phyloP scores from a whole-genome alignment of 345 rosid species.

The Eucalyptus rudis region DNA sequence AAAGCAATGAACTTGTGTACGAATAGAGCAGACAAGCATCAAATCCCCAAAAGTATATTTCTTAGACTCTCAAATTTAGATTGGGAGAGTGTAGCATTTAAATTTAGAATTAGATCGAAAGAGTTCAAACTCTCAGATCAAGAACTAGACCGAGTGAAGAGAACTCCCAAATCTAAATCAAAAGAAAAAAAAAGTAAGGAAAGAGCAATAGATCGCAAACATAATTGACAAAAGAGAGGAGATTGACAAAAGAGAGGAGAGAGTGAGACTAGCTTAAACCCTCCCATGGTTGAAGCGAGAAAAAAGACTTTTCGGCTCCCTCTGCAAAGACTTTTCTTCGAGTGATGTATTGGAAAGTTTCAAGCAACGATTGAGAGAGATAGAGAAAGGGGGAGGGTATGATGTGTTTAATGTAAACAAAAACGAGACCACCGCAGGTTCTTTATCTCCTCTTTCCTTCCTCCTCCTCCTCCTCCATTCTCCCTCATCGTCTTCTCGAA shows the following conservation, averaged over 20 bases:
- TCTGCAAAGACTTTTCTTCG: too few species aligned
- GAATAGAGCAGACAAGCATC: accelerated
- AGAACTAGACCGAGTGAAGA: too few species aligned
- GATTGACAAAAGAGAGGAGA: accelerated
- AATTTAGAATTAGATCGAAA: too few species aligned
- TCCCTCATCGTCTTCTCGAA: neutral
- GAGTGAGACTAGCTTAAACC: neutral
- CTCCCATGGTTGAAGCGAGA: accelerated
- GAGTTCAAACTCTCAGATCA: accelerated
- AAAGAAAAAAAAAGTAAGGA: accelerated
- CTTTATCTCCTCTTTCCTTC: neutral
- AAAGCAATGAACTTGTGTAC: too few species aligned
- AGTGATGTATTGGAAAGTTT: neutral
- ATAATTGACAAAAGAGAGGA: accelerated
- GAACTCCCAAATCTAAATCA: too few species aligned
- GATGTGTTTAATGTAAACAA: neutral
- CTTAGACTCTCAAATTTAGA: too few species aligned
- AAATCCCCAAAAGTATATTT: too few species aligned
- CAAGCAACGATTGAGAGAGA: neutral
- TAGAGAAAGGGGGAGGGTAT: neutral
- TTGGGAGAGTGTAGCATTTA: accelerated
- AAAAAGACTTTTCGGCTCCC: too few species aligned
- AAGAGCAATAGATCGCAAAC: too few species aligned
- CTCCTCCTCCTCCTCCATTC: neutral
- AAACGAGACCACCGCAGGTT: neutral